Conservation (phyloP, 495 filamentous ascomycete genomes). For the Tuber borchii region DNA sequence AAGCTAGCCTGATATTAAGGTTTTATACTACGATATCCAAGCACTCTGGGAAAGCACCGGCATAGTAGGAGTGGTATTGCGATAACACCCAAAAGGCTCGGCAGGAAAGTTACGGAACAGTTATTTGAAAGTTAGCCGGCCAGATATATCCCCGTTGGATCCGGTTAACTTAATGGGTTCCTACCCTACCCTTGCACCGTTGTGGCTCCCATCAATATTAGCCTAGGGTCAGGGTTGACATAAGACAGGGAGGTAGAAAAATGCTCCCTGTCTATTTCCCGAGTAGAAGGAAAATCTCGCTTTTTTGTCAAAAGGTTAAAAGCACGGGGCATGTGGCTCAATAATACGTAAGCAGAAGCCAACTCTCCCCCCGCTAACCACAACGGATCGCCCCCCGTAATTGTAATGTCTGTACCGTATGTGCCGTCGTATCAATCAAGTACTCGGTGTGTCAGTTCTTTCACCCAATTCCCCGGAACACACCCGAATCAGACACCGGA, state of each 20-base stretch:
- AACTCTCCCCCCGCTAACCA: neutral
- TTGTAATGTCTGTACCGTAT: neutral
- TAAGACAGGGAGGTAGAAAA: neutral
- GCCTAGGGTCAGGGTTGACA: neutral
- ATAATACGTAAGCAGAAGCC: neutral
- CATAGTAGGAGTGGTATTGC: neutral
- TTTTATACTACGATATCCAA: slow-evolving; percentile 2
- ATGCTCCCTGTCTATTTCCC: neutral
- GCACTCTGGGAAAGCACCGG: neutral
- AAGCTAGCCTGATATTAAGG: slow-evolving; percentile 1
- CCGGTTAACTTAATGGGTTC: neutral
- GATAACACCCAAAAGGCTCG: neutral
- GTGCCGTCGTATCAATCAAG: no score
- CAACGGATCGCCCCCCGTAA: neutral
- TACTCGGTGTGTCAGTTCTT: no score
- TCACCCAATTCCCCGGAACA: neutral
- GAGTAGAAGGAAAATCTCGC: neutral
- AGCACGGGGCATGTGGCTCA: slow-evolving; percentile 4
- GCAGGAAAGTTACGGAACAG: neutral
- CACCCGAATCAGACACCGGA: neutral
- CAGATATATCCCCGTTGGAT: neutral
- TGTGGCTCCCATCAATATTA: neutral
- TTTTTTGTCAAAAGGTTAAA: neutral
- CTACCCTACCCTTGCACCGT: neutral
- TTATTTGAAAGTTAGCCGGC: neutral